A percentile compares a stretch with the other conserved stretches of the same genome.
Conservation (phyloP, 176 grass and related monocot species). For the Neostapfia colusana region DNA sequence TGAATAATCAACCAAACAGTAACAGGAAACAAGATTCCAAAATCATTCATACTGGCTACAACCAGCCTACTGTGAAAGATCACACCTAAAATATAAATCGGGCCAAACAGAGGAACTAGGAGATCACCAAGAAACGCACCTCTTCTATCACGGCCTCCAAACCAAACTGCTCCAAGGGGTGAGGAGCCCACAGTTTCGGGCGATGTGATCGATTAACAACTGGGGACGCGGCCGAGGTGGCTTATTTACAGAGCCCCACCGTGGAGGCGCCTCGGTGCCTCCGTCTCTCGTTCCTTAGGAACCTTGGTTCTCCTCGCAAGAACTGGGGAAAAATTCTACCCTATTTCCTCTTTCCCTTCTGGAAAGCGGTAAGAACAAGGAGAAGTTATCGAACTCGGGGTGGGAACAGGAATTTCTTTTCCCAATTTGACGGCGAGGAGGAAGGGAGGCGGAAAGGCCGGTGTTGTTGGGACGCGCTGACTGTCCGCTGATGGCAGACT, state of each 20-base stretch:
- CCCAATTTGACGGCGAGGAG: neutral
- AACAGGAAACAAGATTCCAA: neutral
- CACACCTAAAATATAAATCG: conserved; percentile 2
- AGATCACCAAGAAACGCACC: conserved; percentile 35
- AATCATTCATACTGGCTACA: conserved; percentile 1
- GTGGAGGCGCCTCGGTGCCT: conserved; percentile 30
- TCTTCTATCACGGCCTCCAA: neutral
- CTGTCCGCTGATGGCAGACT: conserved; percentile 8
- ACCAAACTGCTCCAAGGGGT: neutral
- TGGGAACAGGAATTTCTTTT: conserved; percentile 3
- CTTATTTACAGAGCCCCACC: neutral
- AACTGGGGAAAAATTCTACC: neutral
- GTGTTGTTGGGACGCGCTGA: neutral
- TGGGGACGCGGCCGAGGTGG: neutral
- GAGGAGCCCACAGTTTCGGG: neutral
- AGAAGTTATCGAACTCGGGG: neutral
- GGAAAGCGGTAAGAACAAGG: neutral
- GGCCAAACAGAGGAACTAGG: neutral
- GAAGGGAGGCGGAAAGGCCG: neutral
- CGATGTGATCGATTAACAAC: neutral
- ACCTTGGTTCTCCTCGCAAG: neutral
- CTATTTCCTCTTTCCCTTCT: neutral
- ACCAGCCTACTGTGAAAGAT: neutral
- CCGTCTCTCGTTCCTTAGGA: conserved; percentile 34
- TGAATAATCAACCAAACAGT: neutral